phyloP scores from a whole-genome alignment of 257 asterid species.

The Solanum tarijense region DNA sequence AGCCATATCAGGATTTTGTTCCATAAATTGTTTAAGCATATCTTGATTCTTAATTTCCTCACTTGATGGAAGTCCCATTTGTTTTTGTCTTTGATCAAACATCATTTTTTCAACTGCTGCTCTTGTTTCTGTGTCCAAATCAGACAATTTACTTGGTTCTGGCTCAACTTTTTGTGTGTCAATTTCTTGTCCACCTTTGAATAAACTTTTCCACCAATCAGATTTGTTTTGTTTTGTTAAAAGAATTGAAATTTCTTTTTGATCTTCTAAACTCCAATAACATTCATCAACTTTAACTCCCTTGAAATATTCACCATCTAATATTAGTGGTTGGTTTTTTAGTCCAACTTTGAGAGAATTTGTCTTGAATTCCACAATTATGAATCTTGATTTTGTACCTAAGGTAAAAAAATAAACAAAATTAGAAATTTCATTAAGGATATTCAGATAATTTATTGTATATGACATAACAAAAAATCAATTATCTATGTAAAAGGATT shows the following conservation, averaged over 20 bases:
- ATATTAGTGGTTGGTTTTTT: constrained; percentile 29
- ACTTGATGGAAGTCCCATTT: constrained; percentile 64
- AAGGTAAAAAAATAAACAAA: neutral
- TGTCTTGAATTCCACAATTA: constrained; percentile 22
- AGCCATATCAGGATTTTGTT: neutral
- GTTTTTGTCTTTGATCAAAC: constrained; percentile 71
- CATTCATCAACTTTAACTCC: constrained; percentile 65
- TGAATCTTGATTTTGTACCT: constrained; percentile 26
- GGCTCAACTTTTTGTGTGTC: constrained; percentile 84
- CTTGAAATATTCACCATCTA: constrained; percentile 46
- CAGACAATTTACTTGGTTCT: constrained; percentile 55
- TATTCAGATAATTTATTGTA: neutral
- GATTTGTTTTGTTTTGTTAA: constrained; percentile 61
- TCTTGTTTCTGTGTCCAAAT: constrained; percentile 69
- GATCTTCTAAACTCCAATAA: constrained; percentile 92
- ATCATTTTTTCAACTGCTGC: constrained; percentile 83
- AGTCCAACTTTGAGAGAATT: constrained; percentile 27
- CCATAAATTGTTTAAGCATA: constrained; percentile 55
- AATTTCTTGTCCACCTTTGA: constrained; percentile 73
- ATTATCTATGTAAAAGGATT: neutral
- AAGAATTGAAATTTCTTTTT: constrained; percentile 54
- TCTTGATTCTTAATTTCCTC: constrained; percentile 73
- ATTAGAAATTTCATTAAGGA: fast-evolving
- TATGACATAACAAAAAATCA: fast-evolving
- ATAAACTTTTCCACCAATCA: constrained; percentile 87